These are phyloP conservation scores for Histomonas meleagridis DNA, from an alignment of 208 protist genomes.

Conservation along the genomic window DNA sequence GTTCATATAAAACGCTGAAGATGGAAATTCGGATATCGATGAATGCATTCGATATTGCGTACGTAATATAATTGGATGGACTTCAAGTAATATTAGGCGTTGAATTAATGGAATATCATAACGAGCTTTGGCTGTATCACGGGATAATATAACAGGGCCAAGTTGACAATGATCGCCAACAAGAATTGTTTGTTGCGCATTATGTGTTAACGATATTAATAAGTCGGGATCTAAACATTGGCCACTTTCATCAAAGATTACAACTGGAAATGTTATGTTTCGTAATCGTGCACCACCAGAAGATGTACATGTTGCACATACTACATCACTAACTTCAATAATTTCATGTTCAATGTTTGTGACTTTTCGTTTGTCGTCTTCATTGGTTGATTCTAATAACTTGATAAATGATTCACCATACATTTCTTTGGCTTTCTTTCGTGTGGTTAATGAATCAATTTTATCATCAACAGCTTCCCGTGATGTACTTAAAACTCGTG, in stretches of 20 bases:
- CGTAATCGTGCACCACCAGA: constrained; percentile 72
- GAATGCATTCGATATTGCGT: constrained; percentile 50
- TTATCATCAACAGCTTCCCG: constrained; percentile 64
- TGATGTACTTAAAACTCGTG: constrained; percentile 71
- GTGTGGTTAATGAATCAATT: constrained; percentile 71
- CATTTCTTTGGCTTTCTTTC: constrained; percentile 64
- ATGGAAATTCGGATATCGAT: constrained; percentile 32
- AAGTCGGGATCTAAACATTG: constrained; percentile 79
- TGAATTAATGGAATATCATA: constrained; percentile 82
- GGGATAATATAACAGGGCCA: constrained; percentile 80
- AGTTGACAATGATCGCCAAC: constrained; percentile 87
- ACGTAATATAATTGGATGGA: constrained; percentile 55
- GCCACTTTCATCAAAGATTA: constrained; percentile 89
- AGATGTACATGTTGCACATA: constrained; percentile 79
- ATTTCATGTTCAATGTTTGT: constrained; percentile 40
- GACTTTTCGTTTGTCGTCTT: not conserved
- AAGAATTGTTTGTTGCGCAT: constrained; percentile 66
- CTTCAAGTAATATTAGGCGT: constrained; percentile 71
- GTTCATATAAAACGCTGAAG: constrained; percentile 37
- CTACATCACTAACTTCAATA: constrained; percentile 67
- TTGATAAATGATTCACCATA: constrained; percentile 40
- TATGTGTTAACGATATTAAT: constrained; percentile 78
- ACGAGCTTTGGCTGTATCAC: constrained; percentile 69
- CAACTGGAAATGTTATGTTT: constrained; percentile 66
- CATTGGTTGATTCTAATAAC: constrained; percentile 62